phyloP scores from a whole-genome alignment of 257 asterid species.

The Plantago ovata region DNA sequence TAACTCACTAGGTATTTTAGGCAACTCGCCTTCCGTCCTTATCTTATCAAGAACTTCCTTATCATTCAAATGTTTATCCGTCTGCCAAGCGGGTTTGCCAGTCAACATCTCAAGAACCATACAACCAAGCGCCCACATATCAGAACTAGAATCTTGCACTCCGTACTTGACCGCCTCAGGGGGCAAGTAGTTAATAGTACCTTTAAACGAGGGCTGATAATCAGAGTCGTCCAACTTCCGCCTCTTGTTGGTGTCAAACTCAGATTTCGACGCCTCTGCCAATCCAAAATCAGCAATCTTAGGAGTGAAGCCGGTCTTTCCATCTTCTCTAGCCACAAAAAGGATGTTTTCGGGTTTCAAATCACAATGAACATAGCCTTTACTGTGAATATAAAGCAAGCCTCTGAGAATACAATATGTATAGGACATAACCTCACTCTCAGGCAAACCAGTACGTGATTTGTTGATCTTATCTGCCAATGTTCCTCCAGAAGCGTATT shows the following conservation, averaged over 20 bases:
- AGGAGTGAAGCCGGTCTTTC: conserved; percentile 43
- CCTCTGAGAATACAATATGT: conserved; percentile 61
- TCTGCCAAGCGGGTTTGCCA: conserved; percentile 57
- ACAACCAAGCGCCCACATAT: conserved; percentile 87
- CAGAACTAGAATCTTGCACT: conserved; percentile 60
- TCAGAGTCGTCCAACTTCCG: conserved; percentile 37
- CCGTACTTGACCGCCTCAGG: conserved; percentile 71
- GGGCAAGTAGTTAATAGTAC: conserved; percentile 66
- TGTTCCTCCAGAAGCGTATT: conserved; percentile 86
- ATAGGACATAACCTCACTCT: conserved; percentile 53
- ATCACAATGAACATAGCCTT: conserved; percentile 87
- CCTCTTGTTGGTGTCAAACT: conserved; percentile 35
- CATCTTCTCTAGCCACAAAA: conserved; percentile 28
- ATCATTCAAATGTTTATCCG: too few relatives aligned
- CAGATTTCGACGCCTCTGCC: conserved; percentile 52
- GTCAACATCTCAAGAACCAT: conserved; percentile 80
- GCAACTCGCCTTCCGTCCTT: too few relatives aligned
- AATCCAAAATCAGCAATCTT: conserved; percentile 87
- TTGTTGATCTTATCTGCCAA: conserved; percentile 56
- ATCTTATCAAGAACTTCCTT: too few relatives aligned
- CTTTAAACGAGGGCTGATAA: conserved; percentile 2
- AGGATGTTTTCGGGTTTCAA: conserved; percentile 75
- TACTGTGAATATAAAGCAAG: conserved; percentile 44
- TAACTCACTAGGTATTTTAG: too few relatives aligned
- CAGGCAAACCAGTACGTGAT: conserved; percentile 58